A percentile compares a stretch with the other conserved stretches of the same genome.
Evolutionary conservation across 257 asterid species (phyloP).

Genomic region (Solanum sitiens): DNA sequence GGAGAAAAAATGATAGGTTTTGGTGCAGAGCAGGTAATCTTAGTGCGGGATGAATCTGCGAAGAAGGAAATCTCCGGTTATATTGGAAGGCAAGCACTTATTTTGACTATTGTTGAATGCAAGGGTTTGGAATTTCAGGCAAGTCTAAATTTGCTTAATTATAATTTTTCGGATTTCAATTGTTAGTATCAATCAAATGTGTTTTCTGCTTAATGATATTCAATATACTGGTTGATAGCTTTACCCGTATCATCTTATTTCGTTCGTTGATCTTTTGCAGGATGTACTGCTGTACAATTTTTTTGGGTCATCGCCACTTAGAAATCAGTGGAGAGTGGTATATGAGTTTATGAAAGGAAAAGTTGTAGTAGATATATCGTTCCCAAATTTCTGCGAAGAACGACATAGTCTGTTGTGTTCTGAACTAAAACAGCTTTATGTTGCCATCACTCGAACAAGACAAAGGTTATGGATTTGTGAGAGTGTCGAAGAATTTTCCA

Average conservation of each 20-base stretch:
- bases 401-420: conserved; percentile 53
- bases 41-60: conserved; percentile 45
- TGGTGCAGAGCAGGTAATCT: conserved; percentile 62
- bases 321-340: conserved; percentile 57
- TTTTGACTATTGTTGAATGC: conserved; percentile 53
- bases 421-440: conserved; percentile 56
- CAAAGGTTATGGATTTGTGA: conserved; percentile 74
- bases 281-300: conserved; percentile 60
- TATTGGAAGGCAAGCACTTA: conserved; percentile 46
- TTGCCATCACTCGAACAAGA: conserved; percentile 60
- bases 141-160: not conserved
- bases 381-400: conserved; percentile 33
- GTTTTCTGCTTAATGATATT: not conserved
- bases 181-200: not conserved
- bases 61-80: conserved; percentile 24
- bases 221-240: not conserved
- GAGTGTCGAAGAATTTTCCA: conserved; percentile 28
- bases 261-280: conserved; percentile 9
- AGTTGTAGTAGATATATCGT: conserved; percentile 29
- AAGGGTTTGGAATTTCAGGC: conserved; percentile 76
- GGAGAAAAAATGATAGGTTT: conserved; percentile 41
- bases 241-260: not conserved
- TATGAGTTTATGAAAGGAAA: conserved; percentile 41
- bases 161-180: no score
- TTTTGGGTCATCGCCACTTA: conserved; percentile 54